Percentiles rank a stretch among this genome's conserved stretches.
Conservation (phyloP, 768 basidiomycete genomes). For the Phlegmacium glaucopus region DNA sequence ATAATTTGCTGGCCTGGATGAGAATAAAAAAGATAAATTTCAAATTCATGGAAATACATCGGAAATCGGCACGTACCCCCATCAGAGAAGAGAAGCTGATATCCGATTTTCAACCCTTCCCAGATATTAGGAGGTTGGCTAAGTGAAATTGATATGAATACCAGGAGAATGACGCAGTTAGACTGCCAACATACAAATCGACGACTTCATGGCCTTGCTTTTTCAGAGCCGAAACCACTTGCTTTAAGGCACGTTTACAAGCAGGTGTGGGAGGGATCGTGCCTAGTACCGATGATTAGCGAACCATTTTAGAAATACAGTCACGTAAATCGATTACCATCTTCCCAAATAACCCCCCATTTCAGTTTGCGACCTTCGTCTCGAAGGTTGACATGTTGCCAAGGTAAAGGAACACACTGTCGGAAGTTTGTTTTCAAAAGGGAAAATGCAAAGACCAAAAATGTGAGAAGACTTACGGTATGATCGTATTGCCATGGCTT, state of each 20-base stretch:
- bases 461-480: slow-evolving; percentile 36
- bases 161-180: too few relatives aligned
- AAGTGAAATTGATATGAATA: too few relatives aligned
- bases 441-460: neutral
- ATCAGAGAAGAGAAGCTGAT: slow-evolving; percentile 55
- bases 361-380: slow-evolving; percentile 50
- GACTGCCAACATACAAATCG: slow-evolving; percentile 58
- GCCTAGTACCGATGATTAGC: too few relatives aligned
- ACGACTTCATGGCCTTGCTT: slow-evolving; percentile 63
- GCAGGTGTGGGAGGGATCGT: slow-evolving; percentile 61
- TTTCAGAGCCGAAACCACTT: slow-evolving; percentile 48
- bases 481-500: slow-evolving; percentile 70
- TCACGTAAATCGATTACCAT: slow-evolving; percentile 32
- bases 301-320: too few relatives aligned
- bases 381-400: slow-evolving; percentile 44
- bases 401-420: slow-evolving; percentile 49
- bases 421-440: neutral
- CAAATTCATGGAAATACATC: too few relatives aligned
- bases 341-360: slow-evolving; percentile 63
- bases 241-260: slow-evolving; percentile 52
- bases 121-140: slow-evolving; percentile 44
- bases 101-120: slow-evolving; percentile 49
- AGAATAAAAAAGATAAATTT: slow-evolving; percentile 4
- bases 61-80: slow-evolving; percentile 47
- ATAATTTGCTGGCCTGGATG: slow-evolving; percentile 41